Evolutionary conservation across 2,329 filamentous ascomycete species (phyloP).

Genomic region (Nothophaeocryptopus gaeumannii): DNA sequence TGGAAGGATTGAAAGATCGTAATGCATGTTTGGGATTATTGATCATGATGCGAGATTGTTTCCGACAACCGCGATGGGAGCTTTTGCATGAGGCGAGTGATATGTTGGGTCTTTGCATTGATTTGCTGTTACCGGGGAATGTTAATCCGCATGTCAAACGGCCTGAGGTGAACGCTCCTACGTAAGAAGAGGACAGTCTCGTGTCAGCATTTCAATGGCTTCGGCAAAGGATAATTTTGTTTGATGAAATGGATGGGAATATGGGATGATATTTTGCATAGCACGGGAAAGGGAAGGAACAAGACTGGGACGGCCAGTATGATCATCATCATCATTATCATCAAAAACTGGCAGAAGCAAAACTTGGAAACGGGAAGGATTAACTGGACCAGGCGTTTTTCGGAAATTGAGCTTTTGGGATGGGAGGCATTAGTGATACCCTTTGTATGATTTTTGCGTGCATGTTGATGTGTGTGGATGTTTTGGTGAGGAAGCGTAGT

Average conservation of each 20-base stretch:
- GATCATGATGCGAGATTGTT: conserved; percentile 76
- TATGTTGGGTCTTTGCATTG: conserved; percentile 76
- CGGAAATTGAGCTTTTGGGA: conserved; percentile 4
- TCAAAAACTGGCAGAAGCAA: conserved; percentile 12
- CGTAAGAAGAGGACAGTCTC: background rate
- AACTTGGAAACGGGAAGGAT: background rate
- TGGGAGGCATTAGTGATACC: conserved; percentile 31
- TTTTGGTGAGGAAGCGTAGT: background rate
- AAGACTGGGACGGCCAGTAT: conserved; percentile 1
- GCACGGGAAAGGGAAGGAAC: background rate
- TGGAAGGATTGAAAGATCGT: conserved; percentile 69
- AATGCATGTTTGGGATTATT: conserved; percentile 81
- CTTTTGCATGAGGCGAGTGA: conserved; percentile 82
- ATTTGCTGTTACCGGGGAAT: conserved; percentile 47
- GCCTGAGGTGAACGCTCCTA: too few relatives aligned
- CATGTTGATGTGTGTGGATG: conserved; percentile 4
- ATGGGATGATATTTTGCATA: too few relatives aligned
- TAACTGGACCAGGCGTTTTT: too few relatives aligned
- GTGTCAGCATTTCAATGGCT: background rate
- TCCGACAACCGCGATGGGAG: conserved; percentile 84
- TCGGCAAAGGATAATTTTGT: too few relatives aligned
- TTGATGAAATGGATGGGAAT: too few relatives aligned
- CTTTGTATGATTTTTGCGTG: conserved; percentile 13
- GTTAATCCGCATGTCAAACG: conserved; percentile 12
- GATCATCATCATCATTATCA: conserved; percentile 3